A percentile compares a stretch with the other conserved stretches of the same genome.
Evolutionary conservation across 805 yeast genomes (phyloP).

Genomic region (Candida andamanensis): DNA sequence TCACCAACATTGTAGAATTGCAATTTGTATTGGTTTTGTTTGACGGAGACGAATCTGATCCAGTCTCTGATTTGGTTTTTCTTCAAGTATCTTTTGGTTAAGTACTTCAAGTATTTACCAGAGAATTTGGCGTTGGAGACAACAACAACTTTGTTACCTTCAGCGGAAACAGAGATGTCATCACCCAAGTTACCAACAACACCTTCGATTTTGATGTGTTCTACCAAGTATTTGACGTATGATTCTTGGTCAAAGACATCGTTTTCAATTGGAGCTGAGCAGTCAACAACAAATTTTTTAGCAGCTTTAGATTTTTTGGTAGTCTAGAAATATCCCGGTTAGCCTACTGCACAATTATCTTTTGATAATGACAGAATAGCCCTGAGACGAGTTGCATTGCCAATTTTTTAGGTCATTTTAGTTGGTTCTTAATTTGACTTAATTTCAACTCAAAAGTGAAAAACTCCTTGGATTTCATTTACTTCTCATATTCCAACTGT

Average conservation of each 20-base stretch:
- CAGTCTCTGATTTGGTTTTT: slow-evolving; percentile 99
- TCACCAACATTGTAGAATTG: slow-evolving; percentile 98
- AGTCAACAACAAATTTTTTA: slow-evolving; percentile 92
- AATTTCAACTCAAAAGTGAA: background rate
- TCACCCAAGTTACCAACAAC: slow-evolving; percentile 96
- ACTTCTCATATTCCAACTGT: too few species aligned
- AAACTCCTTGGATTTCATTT: too few species aligned
- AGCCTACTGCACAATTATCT: slow-evolving; percentile 67
- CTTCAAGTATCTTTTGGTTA: slow-evolving; percentile 99
- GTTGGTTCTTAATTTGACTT: background rate
- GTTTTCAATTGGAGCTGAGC: slow-evolving; percentile 94
- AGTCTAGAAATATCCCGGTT: slow-evolving; percentile 54
- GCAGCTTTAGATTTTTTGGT: slow-evolving; percentile 65
- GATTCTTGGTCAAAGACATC: slow-evolving; percentile 97
- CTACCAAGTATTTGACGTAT: slow-evolving; percentile 96
- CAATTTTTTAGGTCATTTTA: slow-evolving; percentile 1
- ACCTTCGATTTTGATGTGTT: slow-evolving; percentile 99
- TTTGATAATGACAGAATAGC: slow-evolving; percentile 43
- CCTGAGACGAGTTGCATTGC: slow-evolving; percentile 37
- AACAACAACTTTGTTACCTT: slow-evolving; percentile 85
- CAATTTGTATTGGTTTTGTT: slow-evolving; percentile 93
- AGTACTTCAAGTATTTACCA: slow-evolving; percentile 99
- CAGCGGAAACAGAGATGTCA: slow-evolving; percentile 79
- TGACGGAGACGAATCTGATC: slow-evolving; percentile 97
- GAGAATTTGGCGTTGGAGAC: slow-evolving; percentile 94